A percentile compares a stretch with the other conserved stretches of the same genome.
phyloP scores from a whole-genome alignment of 2,329 filamentous ascomycete species.

The Neonectria ditissima region DNA sequence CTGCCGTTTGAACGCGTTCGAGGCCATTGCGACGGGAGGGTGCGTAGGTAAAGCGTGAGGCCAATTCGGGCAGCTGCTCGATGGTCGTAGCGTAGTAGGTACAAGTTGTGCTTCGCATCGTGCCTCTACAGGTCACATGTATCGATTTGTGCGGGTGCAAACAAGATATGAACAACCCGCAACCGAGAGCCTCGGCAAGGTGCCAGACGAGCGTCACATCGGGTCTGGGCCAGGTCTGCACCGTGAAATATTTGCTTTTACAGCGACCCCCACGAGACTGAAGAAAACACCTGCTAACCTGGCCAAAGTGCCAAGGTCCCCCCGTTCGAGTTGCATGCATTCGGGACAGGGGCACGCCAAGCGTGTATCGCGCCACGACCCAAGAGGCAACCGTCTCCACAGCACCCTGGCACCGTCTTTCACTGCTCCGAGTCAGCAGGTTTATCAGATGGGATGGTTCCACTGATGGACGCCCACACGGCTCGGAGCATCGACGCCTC shows the following conservation, averaged over 20 bases:
- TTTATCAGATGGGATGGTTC: neutral
- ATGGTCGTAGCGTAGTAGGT: neutral
- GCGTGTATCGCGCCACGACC: neutral
- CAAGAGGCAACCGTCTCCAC: neutral
- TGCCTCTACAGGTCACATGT: neutral
- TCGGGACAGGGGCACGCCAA: neutral
- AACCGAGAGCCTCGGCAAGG: neutral
- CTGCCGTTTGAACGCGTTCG: conserved; percentile 34
- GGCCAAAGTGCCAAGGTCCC: neutral
- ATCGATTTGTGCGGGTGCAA: no score
- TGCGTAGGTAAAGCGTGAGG: neutral
- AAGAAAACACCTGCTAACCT: neutral
- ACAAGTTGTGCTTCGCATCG: no score
- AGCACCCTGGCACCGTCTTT: neutral
- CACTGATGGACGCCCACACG: neutral
- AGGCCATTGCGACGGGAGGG: conserved; percentile 28
- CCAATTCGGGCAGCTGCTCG: neutral
- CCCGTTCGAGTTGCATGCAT: neutral
- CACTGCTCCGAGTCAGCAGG: neutral
- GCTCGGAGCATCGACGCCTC: neutral
- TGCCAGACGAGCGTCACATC: neutral
- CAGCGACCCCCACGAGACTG: neutral
- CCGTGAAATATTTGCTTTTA: neutral
- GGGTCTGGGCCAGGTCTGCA: neutral
- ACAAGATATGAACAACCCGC: neutral